Evolutionary conservation across 2,329 filamentous ascomycete genomes (phyloP), one percentile per base, ranked within the genome.

Genomic region (Rosellinia necatrix): DNA sequence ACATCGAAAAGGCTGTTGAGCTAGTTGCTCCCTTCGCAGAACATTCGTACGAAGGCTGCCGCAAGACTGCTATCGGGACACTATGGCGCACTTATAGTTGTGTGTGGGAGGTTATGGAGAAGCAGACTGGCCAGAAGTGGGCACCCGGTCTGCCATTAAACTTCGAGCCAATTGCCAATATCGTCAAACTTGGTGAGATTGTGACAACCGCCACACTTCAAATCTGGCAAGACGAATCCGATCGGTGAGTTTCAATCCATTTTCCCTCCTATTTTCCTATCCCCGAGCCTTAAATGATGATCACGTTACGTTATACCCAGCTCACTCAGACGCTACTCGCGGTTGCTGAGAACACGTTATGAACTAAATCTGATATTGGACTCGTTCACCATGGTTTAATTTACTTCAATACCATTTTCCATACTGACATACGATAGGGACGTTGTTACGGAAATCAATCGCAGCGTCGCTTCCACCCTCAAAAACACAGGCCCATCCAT

Each of bases 321-420:
- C 92, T 97, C 93, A 97, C 92, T 96, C 91, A 90, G 89, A 97
- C 88, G 87, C 90, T 78, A 83, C 78, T 77, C 85, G 89, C 86
- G 86, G 78, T 86, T 96, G 91, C 89, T 91, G 91, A 87, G 87
- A 94, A 96, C 77, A 80, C 91, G 88, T 84, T n/a, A 49, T 81
- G 29, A 79, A 79, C 74, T 75, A 72, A 69, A 76, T 75, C 76
- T 80, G 75, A 77, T 54, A 51, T 56, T 49, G 58, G 49, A 47
- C 12, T 51, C 22, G 17, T 38, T 21, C 27, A 5, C 29, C 10
- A 6, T 38, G 48, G 43, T 29, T 27, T 12, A 21, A 25, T 48
- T 7, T 7, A 44, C 8, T 12, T 40, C 12, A 35, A 6, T 4
- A 2, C 2, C n/a, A 12, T 37, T 10, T 32, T 21, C 3, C 22